Conservation (phyloP, 768 basidiomycete species). For the Cubamyces lactineus region DNA sequence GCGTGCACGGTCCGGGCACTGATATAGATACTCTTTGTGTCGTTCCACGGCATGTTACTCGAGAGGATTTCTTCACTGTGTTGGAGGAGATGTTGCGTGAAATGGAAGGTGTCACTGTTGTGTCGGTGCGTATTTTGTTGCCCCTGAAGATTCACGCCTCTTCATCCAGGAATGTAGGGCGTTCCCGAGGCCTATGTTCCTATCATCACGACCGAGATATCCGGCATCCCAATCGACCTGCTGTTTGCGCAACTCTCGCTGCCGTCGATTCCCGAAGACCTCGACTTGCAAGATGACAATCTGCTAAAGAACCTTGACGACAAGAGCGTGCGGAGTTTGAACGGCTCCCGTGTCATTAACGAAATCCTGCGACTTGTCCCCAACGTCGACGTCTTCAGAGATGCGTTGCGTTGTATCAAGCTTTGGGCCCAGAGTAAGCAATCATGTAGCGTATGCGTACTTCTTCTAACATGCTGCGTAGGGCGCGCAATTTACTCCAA, state of each 20-base stretch:
- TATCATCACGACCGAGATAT: conserved; percentile 88
- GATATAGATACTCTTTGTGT: conserved; percentile 99
- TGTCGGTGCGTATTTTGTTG: conserved; percentile 69
- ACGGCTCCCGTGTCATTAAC: conserved; percentile 94
- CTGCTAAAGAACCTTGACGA: conserved; percentile 92
- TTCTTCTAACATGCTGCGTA: conserved; percentile 36
- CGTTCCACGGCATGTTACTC: conserved; percentile 92
- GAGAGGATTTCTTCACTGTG: conserved; percentile 93
- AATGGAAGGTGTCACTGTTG: conserved; percentile 82
- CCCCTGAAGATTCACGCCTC: neutral
- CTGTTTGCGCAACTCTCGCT: conserved; percentile 87
- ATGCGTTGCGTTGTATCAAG: conserved; percentile 93
- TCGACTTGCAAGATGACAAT: conserved; percentile 89
- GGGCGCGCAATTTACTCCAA: conserved; percentile 97
- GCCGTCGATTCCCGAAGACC: conserved; percentile 90
- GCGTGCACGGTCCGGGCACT: conserved; percentile 92
- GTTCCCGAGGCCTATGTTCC: conserved; percentile 98
- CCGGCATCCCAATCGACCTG: conserved; percentile 94
- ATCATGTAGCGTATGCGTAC: neutral
- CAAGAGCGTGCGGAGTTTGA: conserved; percentile 90
- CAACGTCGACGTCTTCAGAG: conserved; percentile 93
- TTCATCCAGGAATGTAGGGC: conserved; percentile 55
- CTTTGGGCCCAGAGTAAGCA: conserved; percentile 92
- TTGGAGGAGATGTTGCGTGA: conserved; percentile 89
- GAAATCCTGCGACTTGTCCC: conserved; percentile 95